Evolutionary conservation across 352 stramenopile species (phyloP), one percentile per base, ranked within the genome.

Genomic region (Phytopythium sindhum): DNA sequence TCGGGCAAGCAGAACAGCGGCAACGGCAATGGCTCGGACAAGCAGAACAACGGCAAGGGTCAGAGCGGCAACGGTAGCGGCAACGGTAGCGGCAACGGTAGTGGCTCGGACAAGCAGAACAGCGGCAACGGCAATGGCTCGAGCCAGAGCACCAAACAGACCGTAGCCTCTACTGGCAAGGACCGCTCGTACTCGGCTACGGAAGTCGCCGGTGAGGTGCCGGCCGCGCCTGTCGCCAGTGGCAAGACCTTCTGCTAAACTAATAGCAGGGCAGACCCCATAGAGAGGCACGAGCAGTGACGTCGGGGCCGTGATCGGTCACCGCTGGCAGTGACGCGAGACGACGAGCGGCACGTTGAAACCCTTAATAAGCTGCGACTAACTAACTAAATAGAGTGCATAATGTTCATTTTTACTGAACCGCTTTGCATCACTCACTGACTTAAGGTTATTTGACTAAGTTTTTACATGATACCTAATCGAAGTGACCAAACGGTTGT

Each of bases 1-100:
- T 48, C 41, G 4, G 41, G 41, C 41, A 48, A 48, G 14, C 4
- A 10, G 4, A 48, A 23, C 41, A 48, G 12, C 41, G 41, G 41
- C 21, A 23, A 23, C 44, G 44, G 44, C 19, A 28, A 10, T 74
- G 15, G 80, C 89, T 35, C 23, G 2, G 48, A 24, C 48, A 55
- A 55, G 23, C 23, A 35, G 9, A 37, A 1, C 48, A 55, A 35
- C 48, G 37, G 65, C 39, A 44, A 51, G 10, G 48, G 59, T 23
- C n/a, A n/a, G n/a, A 35, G 55, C 37, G 14, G 41, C 61, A 42
- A 61, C 48, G 41, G 61, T 12, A 29, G 33, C 48, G 37, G 65
- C 39, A 44, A 51, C 14, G 48, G 59, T 23, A 35, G 55, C 37
- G 14, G 41, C 61, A 42, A 61, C 48, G 41, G 61, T 12, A 29